Percentiles rank a stretch among this genome's conserved stretches.
phyloP scores from a whole-genome alignment of 2,329 filamentous ascomycete species.

The Chaetothyriales sp. region DNA sequence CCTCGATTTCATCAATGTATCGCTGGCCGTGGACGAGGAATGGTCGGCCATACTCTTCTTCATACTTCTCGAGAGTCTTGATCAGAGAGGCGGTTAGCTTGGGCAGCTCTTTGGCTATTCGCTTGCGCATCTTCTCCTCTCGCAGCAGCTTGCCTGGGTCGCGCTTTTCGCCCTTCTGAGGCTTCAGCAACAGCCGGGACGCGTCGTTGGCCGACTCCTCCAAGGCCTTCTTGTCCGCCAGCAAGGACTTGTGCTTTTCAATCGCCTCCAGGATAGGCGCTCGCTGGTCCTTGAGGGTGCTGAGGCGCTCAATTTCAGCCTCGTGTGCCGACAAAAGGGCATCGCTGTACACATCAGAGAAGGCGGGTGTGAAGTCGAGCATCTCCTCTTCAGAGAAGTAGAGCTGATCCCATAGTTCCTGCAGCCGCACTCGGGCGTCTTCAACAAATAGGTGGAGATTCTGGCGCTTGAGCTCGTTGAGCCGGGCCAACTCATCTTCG shows the following conservation, averaged over 20 bases:
- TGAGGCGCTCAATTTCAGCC: conserved; percentile 68
- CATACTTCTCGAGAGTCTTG: conserved; percentile 70
- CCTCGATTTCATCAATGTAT: conserved; percentile 74
- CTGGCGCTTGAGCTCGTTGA: conserved; percentile 87
- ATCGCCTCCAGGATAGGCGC: conserved; percentile 68
- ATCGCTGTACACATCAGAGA: conserved; percentile 94
- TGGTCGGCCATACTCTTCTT: conserved; percentile 82
- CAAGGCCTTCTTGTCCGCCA: conserved; percentile 75
- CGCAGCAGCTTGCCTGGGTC: conserved; percentile 86
- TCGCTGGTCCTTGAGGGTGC: conserved; percentile 71
- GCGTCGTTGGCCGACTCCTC: conserved; percentile 87
- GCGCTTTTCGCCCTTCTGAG: conserved; percentile 82
- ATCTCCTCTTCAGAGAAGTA: conserved; percentile 98
- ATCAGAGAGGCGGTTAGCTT: conserved; percentile 76
- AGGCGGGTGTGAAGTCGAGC: conserved; percentile 93
- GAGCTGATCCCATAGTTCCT: conserved; percentile 85
- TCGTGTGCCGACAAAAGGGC: conserved; percentile 90
- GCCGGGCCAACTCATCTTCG: conserved; percentile 69
- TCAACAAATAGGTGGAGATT: conserved; percentile 94
- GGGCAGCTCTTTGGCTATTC: conserved; percentile 87
- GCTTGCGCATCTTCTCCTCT: conserved; percentile 97
- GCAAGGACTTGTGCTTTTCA: conserved; percentile 65
- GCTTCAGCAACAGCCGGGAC: conserved; percentile 78
- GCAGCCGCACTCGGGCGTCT: conserved; percentile 75
- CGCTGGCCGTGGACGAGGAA: conserved; percentile 87